Evolutionary conservation across 805 yeast genomes (phyloP).

Genomic region (Candida sanyiensis): DNA sequence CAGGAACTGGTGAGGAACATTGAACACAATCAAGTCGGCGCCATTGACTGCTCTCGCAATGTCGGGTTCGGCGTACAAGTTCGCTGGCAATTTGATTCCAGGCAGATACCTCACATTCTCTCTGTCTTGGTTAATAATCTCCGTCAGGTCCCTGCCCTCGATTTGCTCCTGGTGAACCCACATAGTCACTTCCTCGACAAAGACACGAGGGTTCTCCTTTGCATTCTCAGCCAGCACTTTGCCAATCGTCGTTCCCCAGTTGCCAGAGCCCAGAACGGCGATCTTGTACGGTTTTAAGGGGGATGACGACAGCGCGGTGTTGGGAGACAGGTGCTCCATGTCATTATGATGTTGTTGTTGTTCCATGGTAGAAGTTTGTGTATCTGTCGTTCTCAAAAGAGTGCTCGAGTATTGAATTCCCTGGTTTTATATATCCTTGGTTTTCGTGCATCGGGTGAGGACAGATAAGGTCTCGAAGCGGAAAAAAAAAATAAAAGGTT

Average conservation of each 20-base stretch:
- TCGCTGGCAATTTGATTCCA: slow-evolving; percentile 75
- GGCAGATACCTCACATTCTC: slow-evolving; percentile 95
- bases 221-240: slow-evolving; percentile 91
- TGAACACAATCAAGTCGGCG: slow-evolving; percentile 85
- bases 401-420: no score
- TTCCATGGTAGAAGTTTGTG: no score
- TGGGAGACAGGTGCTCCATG: slow-evolving; percentile 14
- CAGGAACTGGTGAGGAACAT: slow-evolving; percentile 96
- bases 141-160: slow-evolving; percentile 69
- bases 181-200: slow-evolving; percentile 76
- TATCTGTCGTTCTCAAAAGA: no score
- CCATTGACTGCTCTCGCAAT: slow-evolving; percentile 66
- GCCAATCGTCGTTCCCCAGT: slow-evolving; percentile 98
- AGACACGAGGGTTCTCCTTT: slow-evolving; percentile 61
- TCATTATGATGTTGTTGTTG: neutral
- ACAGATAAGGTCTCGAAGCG: no score
- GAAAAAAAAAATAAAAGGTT: no score
- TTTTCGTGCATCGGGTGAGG: slow-evolving; percentile 3
- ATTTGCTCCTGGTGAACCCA: slow-evolving; percentile 92
- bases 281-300: slow-evolving; percentile 42
- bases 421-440: no score
- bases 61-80: slow-evolving; percentile 83
- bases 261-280: slow-evolving; percentile 90
- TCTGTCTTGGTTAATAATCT: slow-evolving; percentile 82
- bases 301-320: slow-evolving; percentile 15